phyloP scores from a whole-genome alignment of 176 grass and related monocot species.

The Ensete ventricosum region DNA sequence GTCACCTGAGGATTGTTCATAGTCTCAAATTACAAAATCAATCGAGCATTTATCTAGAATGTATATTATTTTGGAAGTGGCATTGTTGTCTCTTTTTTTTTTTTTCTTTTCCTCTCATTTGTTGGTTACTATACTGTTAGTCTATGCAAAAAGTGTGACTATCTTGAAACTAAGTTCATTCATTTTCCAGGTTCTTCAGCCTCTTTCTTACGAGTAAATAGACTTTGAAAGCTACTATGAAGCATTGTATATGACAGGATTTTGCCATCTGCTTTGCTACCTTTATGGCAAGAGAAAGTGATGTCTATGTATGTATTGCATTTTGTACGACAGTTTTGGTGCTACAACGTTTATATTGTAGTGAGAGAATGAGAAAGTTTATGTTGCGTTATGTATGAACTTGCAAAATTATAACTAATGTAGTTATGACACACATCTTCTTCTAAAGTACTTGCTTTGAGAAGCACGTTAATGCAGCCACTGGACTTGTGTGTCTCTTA shows the following conservation, averaged over 20 bases:
- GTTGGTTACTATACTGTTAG: too few species aligned
- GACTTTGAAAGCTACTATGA: too few species aligned
- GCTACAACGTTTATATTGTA: not conserved
- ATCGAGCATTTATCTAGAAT: not conserved
- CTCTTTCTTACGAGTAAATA: too few species aligned
- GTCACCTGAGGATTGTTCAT: conserved; percentile 1
- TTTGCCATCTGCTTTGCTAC: too few species aligned
- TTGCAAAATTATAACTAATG: too few species aligned
- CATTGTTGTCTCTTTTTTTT: too few species aligned
- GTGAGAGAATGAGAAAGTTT: not conserved
- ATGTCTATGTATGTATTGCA: too few species aligned
- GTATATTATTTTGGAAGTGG: too few species aligned
- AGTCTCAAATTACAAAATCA: not conserved
- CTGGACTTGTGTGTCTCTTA: not conserved
- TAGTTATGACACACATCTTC: not conserved
- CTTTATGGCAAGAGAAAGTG: too few species aligned
- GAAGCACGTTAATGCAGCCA: not conserved
- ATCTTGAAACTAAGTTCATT: not conserved
- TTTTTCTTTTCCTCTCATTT: too few species aligned
- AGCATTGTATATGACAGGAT: too few species aligned
- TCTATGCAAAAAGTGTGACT: too few species aligned
- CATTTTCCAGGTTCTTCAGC: not conserved
- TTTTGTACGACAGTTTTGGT: not conserved
- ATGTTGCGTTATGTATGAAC: not conserved
- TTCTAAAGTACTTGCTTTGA: not conserved